These are phyloP conservation scores for Isabelozyma rhagii DNA, from an alignment of 805 yeast species.

Conservation along the genomic window DNA sequence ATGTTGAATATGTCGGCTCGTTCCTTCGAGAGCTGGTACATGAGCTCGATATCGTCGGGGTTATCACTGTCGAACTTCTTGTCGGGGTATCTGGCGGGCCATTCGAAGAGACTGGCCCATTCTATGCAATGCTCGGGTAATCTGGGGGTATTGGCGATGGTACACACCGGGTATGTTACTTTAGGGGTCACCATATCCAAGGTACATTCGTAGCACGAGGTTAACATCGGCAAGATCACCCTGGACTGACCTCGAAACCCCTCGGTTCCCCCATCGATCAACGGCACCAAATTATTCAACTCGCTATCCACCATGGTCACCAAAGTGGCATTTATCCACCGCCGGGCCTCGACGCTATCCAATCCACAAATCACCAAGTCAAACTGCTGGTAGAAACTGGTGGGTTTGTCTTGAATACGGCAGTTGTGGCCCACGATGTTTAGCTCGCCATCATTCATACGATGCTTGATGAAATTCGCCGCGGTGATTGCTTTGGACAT, in stretches of 20 bases:
- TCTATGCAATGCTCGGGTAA: constrained; percentile 93
- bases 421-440: constrained; percentile 58
- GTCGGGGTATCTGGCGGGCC: constrained; percentile 55
- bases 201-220: constrained; percentile 93
- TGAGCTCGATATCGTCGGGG: constrained; percentile 61
- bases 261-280: constrained; percentile 95
- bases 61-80: constrained; percentile 64
- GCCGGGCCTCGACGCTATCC: constrained; percentile 84
- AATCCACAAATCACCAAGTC: constrained; percentile 79
- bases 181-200: constrained; percentile 65
- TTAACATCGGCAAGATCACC: constrained; percentile 77
- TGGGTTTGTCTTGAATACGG: constrained; percentile 56
- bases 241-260: constrained; percentile 91
- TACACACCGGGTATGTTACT: constrained; percentile 82
- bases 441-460: constrained; percentile 39
- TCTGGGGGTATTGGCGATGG: constrained; percentile 92
- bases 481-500: constrained; percentile 66
- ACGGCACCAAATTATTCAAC: constrained; percentile 29
- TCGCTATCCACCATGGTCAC: constrained; percentile 59
- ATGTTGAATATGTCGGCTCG: constrained; percentile 70
- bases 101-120: constrained; percentile 75
- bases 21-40: constrained; percentile 49
- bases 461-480: constrained; percentile 47
- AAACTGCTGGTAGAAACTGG: constrained; percentile 64
- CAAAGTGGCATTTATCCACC: constrained; percentile 79